Base-by-base conservation (phyloP, 805 yeast genomes). In the Saccharomycopsis vini region DNA sequence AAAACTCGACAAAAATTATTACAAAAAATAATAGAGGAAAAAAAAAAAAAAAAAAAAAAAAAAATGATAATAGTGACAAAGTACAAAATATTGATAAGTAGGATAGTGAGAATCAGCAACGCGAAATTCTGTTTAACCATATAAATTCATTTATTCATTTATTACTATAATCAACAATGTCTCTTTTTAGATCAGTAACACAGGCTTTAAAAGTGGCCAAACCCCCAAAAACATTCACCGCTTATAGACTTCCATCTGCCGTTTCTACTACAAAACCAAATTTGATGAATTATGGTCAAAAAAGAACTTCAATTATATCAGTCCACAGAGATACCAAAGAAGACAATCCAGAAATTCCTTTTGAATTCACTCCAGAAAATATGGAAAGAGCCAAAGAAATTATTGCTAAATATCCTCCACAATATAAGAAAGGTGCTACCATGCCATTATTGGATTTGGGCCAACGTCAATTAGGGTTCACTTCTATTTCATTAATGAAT, bases 361-460 rank as follows among this genome's bases (percentile, higher is more conserved):
- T 86, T 61, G 87, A 81, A 60, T 86, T 85, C 68, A 69, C 69
- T 46, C 56, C 69, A 12, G 86, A 77, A 50, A 84, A 83, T 67
- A 54, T 65, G 57, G 65, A 69, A 51, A 69, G 84, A 52, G 94
- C 94, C n/a, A 64, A 79, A 47, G 79, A 73, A 50, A 75, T 85
- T 56, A 71, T 85, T 42, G 75, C 81, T 55, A 83, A 83, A 66
- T 85, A 85, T 61, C 95, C 95, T 9, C 70, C 83, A 22, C 90
- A 85, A 60, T 85, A 86, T 64, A 85, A 84, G 61, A 86, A 86
- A 64, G 84, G 81, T 26, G 95, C 95, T 2, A 79, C 79, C 46
- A 86, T 85, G 95, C 94, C 95, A 7, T 70, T 85, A 49, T 71
- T 85, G 50, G 94, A 84, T 59, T 68, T 85, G 51, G 95, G 92